phyloP scores from a whole-genome alignment of 257 asterid species.

The Solanum neorickii region DNA sequence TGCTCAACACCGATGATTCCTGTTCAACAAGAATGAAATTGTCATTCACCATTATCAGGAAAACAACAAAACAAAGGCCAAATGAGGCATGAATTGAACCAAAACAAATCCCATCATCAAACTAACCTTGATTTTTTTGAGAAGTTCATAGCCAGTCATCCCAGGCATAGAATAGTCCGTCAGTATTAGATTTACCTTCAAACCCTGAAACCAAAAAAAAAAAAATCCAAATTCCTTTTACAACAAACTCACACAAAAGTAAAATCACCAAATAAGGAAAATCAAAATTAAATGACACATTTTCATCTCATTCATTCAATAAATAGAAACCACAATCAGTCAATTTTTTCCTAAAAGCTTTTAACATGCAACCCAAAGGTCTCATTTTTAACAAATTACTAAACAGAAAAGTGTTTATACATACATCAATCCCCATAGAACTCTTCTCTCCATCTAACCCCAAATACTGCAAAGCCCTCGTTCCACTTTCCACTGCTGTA shows the following conservation, averaged over 20 bases:
- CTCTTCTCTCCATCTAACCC: slow-evolving; percentile 71
- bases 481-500: slow-evolving; percentile 88
- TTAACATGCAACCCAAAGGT: not conserved
- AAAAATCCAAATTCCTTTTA: not conserved
- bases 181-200: slow-evolving; percentile 77
- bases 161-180: slow-evolving; percentile 99
- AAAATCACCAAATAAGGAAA: not conserved
- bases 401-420: not conserved
- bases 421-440: slow-evolving; percentile 56
- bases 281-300: not conserved
- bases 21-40: slow-evolving; percentile 8
- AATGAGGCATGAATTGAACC: not conserved
- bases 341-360: not conserved
- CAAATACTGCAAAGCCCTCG: slow-evolving; percentile 74
- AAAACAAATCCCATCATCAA: not conserved
- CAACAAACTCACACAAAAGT: not conserved
- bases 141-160: slow-evolving; percentile 94
- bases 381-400: not conserved
- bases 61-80: no score
- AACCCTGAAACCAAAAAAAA: slow-evolving; percentile 23
- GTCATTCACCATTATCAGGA: not conserved
- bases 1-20: slow-evolving; percentile 55
- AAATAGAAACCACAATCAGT: not conserved
- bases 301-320: not conserved
- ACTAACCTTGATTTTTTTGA: slow-evolving; percentile 76